A percentile compares a stretch with the other conserved stretches of the same genome.
Evolutionary conservation across 2,329 filamentous ascomycete genomes (phyloP).

Genomic region (Sporothrix variecibatus): DNA sequence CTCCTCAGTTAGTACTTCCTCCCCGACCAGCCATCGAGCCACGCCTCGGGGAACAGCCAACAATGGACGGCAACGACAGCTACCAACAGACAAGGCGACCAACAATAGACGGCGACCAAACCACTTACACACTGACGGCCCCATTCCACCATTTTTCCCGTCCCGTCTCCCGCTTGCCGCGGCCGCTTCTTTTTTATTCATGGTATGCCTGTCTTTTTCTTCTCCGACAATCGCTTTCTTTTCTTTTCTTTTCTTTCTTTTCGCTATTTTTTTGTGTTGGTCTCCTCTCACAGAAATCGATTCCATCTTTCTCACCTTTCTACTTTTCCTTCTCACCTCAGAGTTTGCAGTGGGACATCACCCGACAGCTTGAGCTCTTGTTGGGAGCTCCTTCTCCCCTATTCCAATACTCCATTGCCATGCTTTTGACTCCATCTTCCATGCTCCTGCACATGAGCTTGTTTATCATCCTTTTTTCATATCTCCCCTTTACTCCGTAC

Average conservation of each 20-base stretch:
- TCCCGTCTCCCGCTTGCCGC: not conserved
- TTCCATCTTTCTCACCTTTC: not conserved
- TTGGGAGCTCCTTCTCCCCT: not conserved
- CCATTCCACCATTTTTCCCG: not conserved
- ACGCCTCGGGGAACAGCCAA: not conserved
- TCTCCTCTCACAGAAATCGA: not conserved
- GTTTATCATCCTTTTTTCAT: not conserved
- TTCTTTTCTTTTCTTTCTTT: not conserved
- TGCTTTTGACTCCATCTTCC: not conserved
- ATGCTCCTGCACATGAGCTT: not conserved
- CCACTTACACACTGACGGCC: not conserved
- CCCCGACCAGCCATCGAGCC: not conserved
- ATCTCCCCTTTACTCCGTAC: no score
- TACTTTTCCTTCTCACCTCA: not conserved
- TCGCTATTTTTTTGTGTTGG: not conserved
- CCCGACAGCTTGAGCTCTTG: not conserved
- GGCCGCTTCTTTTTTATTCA: not conserved
- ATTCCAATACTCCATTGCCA: not conserved
- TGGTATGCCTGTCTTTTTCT: not conserved
- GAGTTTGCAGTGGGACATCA: not conserved
- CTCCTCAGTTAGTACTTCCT: not conserved
- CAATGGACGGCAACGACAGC: no score
- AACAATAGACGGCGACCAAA: not conserved
- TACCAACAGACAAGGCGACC: not conserved
- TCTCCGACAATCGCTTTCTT: not conserved